Evolutionary conservation across 768 basidiomycete genomes (phyloP).

Genomic region (Trametes cubensis): DNA sequence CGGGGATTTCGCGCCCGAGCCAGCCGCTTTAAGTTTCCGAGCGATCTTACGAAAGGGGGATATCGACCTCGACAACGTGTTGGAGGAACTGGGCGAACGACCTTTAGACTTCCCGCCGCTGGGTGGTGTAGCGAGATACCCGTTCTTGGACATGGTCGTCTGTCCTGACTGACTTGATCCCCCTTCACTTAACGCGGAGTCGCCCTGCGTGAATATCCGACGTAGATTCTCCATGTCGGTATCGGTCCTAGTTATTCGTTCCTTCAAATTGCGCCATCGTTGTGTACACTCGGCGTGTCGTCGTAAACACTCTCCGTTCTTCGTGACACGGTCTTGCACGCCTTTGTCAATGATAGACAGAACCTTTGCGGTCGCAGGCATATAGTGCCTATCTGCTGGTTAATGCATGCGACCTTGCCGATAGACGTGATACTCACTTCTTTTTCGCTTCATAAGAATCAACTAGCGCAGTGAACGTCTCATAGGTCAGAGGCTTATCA

Average conservation of each 20-base stretch:
- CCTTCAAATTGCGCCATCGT: slow-evolving; percentile 79
- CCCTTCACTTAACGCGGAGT: slow-evolving; percentile 57
- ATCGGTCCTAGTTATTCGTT: slow-evolving; percentile 80
- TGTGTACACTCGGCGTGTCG: slow-evolving; percentile 88
- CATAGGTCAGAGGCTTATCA: slow-evolving; percentile 58
- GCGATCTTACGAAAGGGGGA: slow-evolving; percentile 83
- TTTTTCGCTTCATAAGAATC: slow-evolving; percentile 88
- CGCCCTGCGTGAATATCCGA: slow-evolving; percentile 54
- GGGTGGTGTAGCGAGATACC: slow-evolving; percentile 67
- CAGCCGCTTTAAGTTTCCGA: slow-evolving; percentile 59
- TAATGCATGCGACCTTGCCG: slow-evolving; percentile 1
- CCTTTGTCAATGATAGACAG: slow-evolving; percentile 94
- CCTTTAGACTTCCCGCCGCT: slow-evolving; percentile 48
- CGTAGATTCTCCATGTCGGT: slow-evolving; percentile 77
- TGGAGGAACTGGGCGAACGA: slow-evolving; percentile 43
- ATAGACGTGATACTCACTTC: slow-evolving; percentile 53
- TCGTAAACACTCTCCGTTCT: slow-evolving; percentile 93
- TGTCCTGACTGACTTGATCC: slow-evolving; percentile 70
- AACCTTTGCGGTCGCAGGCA: slow-evolving; percentile 91
- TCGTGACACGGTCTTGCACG: slow-evolving; percentile 89
- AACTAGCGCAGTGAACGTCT: slow-evolving; percentile 65
- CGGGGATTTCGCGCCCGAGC: slow-evolving; percentile 38
- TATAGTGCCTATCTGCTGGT: slow-evolving; percentile 71
- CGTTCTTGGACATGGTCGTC: slow-evolving; percentile 48
- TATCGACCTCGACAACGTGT: slow-evolving; percentile 71